phyloP scores from a whole-genome alignment of 108 stramenopile species.

The Schizochytrium sp. region DNA sequence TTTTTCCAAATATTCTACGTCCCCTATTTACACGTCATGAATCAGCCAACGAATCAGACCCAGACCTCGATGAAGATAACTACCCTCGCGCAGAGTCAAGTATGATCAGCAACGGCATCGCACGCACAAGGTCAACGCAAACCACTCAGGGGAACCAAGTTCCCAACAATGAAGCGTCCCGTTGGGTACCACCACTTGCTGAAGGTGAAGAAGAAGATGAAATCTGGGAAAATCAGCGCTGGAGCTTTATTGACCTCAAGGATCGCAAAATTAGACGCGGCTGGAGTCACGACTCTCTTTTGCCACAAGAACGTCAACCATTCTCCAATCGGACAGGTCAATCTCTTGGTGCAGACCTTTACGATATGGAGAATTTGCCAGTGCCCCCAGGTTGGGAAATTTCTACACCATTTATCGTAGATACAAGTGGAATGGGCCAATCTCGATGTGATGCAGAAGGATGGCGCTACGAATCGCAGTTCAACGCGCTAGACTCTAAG shows the following conservation, averaged over 20 bases:
- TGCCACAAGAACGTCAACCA: slow-evolving; percentile 34
- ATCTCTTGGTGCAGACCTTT: not conserved
- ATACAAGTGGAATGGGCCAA: slow-evolving; percentile 15
- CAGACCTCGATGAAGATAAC: not conserved
- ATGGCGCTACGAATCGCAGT: slow-evolving; percentile 59
- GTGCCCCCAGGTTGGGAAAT: slow-evolving; percentile 45
- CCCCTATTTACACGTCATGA: not conserved
- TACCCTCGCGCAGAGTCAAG: not conserved
- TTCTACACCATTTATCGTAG: slow-evolving; percentile 46
- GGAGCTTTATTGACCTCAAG: slow-evolving; percentile 35
- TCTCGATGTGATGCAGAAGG: slow-evolving; percentile 52
- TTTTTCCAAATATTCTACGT: not conserved
- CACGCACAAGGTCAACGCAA: not conserved
- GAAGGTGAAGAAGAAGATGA: slow-evolving; percentile 53
- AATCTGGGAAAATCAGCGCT: slow-evolving; percentile 52
- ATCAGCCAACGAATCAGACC: not conserved
- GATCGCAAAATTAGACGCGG: slow-evolving; percentile 11
- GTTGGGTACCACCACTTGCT: slow-evolving; percentile 31
- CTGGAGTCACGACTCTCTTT: slow-evolving; percentile 8
- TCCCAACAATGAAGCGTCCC: not conserved
- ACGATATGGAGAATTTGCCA: not conserved
- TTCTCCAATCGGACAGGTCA: slow-evolving; percentile 7
- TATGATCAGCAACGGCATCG: not conserved
- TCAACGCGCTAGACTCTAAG: slow-evolving; percentile 57
- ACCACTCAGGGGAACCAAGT: not conserved